Evolutionary conservation across 139 green algal genomes (phyloP).

Genomic region (Asterochloris sp.): DNA sequence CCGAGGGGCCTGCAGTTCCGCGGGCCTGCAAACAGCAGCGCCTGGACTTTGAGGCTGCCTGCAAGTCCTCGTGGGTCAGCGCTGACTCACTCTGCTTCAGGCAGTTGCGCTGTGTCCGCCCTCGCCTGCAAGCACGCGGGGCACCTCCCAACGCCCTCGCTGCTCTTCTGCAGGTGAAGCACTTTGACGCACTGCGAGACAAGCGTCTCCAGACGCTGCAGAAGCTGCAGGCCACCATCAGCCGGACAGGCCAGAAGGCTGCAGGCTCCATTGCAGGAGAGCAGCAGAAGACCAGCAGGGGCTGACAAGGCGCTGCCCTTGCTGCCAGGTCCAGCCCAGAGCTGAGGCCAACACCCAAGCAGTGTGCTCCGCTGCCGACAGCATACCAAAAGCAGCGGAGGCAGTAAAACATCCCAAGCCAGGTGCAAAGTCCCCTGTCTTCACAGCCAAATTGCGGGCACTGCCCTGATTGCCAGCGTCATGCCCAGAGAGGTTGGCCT

Average conservation of each 20-base stretch:
- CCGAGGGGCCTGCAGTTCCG: constrained; percentile 26
- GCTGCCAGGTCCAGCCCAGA: constrained; percentile 4
- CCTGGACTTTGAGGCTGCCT: constrained; percentile 48
- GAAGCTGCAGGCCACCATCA: constrained; percentile 47
- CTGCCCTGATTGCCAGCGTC: constrained; percentile 11
- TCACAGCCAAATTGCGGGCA: background rate
- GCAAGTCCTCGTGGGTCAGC: constrained; percentile 64
- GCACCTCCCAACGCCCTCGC: too few relatives aligned
- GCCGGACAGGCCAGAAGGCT: constrained; percentile 20
- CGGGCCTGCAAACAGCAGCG: constrained; percentile 46
- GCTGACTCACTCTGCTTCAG: background rate
- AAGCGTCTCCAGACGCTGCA: constrained; percentile 38
- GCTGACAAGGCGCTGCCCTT: constrained; percentile 25
- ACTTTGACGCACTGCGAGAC: constrained; percentile 71
- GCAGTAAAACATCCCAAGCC: background rate
- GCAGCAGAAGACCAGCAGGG: constrained; percentile 18
- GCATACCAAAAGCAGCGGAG: background rate
- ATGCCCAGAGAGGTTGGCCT: constrained; percentile 1
- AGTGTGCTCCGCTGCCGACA: constrained; percentile 5
- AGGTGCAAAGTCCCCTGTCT: constrained; percentile 16
- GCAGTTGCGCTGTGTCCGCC: background rate
- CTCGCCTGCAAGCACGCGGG: background rate
- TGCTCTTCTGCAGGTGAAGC: constrained; percentile 43
- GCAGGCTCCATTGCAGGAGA: constrained; percentile 27
- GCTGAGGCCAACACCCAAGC: constrained; percentile 12